phyloP scores from a whole-genome alignment of 2,329 filamentous ascomycete species.

The Fusarium siculi region DNA sequence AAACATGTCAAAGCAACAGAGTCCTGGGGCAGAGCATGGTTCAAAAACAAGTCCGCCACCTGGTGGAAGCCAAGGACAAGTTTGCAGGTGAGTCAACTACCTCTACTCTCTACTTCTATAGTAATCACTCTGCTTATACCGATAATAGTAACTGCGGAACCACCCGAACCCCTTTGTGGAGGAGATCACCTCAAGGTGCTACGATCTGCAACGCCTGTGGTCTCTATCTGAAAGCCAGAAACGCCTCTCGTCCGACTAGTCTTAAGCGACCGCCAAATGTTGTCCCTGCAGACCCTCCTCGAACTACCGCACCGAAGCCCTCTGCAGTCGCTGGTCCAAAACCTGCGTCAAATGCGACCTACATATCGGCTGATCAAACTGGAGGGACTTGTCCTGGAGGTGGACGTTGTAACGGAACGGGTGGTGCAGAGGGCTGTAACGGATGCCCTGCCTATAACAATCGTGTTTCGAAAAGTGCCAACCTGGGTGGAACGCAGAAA shows the following conservation, averaged over 20 bases:
- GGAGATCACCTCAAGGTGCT: constrained; percentile 89
- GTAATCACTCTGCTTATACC: constrained; percentile 4
- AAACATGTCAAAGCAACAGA: constrained; percentile 44
- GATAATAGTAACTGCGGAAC: constrained; percentile 87
- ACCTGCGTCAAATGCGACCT: constrained; percentile 65
- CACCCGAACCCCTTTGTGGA: constrained; percentile 93
- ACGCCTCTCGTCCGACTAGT: constrained; percentile 89
- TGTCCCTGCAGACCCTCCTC: constrained; percentile 55
- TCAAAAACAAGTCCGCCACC: constrained; percentile 37
- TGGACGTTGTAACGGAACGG: constrained; percentile 94
- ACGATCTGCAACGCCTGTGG: constrained; percentile 99
- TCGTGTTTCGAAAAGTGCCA: constrained; percentile 86
- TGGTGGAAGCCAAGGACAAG: constrained; percentile 57
- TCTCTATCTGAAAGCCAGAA: constrained; percentile 92
- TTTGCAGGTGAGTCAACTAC: constrained; percentile 71
- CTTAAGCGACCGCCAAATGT: constrained; percentile 79
- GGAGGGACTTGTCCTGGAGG: constrained; percentile 95
- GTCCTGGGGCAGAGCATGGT: constrained; percentile 43
- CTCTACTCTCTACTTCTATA: not conserved
- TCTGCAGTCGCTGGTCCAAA: constrained; percentile 54
- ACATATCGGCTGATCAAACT: constrained; percentile 80
- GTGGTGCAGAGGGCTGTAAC: constrained; percentile 92
- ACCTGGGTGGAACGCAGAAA: constrained; percentile 69
- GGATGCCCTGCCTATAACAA: constrained; percentile 99
- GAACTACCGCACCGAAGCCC: constrained; percentile 54